These are phyloP conservation scores for Neofusicoccum parvum DNA, from an alignment of 2,329 filamentous ascomycete species.

Conservation along the genomic window DNA sequence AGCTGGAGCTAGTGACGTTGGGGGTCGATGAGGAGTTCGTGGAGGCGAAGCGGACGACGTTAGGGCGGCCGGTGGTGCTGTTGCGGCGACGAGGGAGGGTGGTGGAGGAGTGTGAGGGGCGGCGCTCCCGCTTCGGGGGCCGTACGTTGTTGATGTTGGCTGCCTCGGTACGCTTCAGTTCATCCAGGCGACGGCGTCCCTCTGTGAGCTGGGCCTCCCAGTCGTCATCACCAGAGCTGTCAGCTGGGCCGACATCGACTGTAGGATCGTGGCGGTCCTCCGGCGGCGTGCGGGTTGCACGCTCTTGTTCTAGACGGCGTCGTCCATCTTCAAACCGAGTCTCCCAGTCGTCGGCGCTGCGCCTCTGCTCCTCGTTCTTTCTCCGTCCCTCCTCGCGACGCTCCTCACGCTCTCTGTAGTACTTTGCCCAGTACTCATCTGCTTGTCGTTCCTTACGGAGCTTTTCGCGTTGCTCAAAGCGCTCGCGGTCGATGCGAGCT, in stretches of 20 bases:
- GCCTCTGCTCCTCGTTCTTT: neutral
- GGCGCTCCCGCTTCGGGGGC: neutral
- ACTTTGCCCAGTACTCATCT: constrained; percentile 10
- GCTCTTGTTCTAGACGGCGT: neutral
- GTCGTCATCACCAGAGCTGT: constrained; percentile 1
- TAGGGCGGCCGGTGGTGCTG: neutral
- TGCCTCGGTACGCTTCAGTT: neutral
- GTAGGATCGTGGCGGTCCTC: neutral
- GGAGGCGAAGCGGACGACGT: neutral
- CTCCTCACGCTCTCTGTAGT: neutral
- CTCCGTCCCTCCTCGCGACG: neutral
- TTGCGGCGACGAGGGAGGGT: neutral
- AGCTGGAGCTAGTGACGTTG: neutral
- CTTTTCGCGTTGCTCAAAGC: neutral
- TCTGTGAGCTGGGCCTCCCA: constrained; percentile 1
- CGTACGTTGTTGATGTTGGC: neutral
- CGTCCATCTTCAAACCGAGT: neutral
- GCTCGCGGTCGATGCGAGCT: constrained; percentile 10
- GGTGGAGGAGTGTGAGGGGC: neutral
- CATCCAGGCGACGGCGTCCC: constrained; percentile 1
- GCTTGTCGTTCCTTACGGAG: neutral
- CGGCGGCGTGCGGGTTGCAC: neutral
- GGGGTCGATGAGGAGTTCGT: constrained; percentile 3
- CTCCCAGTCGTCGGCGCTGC: constrained; percentile 6
- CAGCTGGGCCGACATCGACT: neutral